Percentiles rank a stretch among this genome's conserved stretches.
Evolutionary conservation across 768 basidiomycete species (phyloP).

Genomic region (Tylopilus subfusipes): DNA sequence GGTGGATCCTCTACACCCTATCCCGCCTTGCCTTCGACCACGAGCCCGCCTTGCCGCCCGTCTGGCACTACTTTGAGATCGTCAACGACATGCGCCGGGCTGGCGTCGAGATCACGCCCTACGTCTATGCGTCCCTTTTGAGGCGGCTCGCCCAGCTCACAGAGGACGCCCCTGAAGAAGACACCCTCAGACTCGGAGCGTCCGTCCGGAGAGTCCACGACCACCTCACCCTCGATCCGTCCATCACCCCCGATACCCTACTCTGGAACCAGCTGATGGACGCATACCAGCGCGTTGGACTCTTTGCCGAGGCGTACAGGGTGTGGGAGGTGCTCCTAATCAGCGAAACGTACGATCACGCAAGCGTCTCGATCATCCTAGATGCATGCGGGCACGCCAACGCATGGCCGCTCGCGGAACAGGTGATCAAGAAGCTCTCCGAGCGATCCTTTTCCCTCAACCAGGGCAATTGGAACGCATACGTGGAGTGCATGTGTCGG

Average conservation of each 20-base stretch:
- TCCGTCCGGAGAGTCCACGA: constrained; percentile 69
- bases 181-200: constrained; percentile 36
- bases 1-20: constrained; percentile 61
- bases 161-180: constrained; percentile 22
- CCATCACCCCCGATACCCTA: constrained; percentile 63
- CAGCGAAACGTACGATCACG: constrained; percentile 53
- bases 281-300: constrained; percentile 77
- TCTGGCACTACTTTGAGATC: constrained; percentile 65
- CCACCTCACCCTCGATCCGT: constrained; percentile 71
- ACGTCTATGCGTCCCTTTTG: constrained; percentile 68
- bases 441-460: constrained; percentile 52
- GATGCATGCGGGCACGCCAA: constrained; percentile 75
- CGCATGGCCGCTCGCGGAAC: constrained; percentile 47
- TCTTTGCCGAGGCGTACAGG: constrained; percentile 65
- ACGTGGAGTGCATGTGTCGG: constrained; percentile 84
- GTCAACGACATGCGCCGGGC: constrained; percentile 74
- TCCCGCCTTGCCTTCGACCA: constrained; percentile 53
- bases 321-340: constrained; percentile 77
- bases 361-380: constrained; percentile 77
- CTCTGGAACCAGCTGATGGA: constrained; percentile 88
- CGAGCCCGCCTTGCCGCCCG: constrained; percentile 37
- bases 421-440: constrained; percentile 52
- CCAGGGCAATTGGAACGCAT: constrained; percentile 72
- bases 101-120: constrained; percentile 52
- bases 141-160: constrained; percentile 50